These are phyloP conservation scores for Phytopythium litorale DNA, from an alignment of 352 stramenopile genomes.

Conservation along the genomic window DNA sequence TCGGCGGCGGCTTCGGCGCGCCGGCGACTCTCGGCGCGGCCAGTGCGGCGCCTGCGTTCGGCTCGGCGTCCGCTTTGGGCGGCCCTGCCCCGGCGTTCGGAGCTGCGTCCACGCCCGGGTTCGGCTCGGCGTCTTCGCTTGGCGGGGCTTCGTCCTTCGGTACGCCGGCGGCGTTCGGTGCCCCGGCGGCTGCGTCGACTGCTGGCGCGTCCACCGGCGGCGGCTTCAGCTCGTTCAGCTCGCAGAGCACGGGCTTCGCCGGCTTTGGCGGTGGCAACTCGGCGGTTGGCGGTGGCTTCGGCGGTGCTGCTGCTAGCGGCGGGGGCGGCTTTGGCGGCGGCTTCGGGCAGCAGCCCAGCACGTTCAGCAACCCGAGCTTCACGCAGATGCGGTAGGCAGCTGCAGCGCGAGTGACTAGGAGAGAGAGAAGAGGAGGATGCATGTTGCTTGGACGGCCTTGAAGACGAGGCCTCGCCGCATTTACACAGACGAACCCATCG, in stretches of 20 bases:
- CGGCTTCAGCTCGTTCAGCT: constrained; percentile 42
- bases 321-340: constrained; percentile 28
- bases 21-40: constrained; percentile 40
- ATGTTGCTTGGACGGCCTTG: neutral
- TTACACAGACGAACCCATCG: no score
- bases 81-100: constrained; percentile 33
- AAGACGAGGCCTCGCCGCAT: neutral
- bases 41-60: constrained; percentile 37
- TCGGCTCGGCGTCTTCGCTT: constrained; percentile 22
- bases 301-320: constrained; percentile 6
- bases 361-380: constrained; percentile 46
- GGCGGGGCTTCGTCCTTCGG: constrained; percentile 27
- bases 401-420: neutral
- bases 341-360: constrained; percentile 34
- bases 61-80: constrained; percentile 42
- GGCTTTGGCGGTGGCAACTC: constrained; percentile 27
- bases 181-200: constrained; percentile 6
- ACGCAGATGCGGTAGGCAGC: constrained; percentile 38
- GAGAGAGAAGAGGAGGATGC: neutral
- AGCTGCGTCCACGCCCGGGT: constrained; percentile 11
- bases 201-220: constrained; percentile 18
- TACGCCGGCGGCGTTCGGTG: constrained; percentile 14
- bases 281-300: constrained; percentile 19
- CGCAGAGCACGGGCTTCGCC: constrained; percentile 34
- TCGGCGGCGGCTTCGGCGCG: constrained; percentile 50